Evolutionary conservation across 805 yeast genomes (phyloP), one percentile per base, ranked within the genome.

Genomic region (Pichia pseudocactophila): DNA sequence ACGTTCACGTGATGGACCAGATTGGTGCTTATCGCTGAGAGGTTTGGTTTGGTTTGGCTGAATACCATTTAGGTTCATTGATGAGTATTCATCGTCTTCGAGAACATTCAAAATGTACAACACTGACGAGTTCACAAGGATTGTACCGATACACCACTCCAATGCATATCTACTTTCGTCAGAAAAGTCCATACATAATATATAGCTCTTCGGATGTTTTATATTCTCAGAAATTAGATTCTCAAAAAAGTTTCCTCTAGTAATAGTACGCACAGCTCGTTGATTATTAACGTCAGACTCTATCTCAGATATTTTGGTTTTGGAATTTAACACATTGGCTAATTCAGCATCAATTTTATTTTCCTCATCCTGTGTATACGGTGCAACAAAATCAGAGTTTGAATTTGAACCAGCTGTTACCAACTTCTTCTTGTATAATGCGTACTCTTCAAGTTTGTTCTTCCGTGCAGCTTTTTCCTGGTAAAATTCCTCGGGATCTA

Each of bases 91-190:
- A 32, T 65, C 65, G 45, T 65, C 69, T 50, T 74, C 80, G 43
- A 71, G 68, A 11, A 75, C 80, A 50, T 75, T 74, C 20, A 86
- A 76, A 17, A 86, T 74, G 57, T 83, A 85, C 42, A 88, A 62
- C 0, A 88, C 86, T 41, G 87, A 82, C 0, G 92, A 92, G 54
- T 85, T 88, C 18, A 80, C 82, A 37, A 88, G 68, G 0, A 87
- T 81, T 0, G 95, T 76, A 2, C 97, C 97, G 51, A 89, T 69
- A 34, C 88, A 76, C 83, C 96, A 88, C 54, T 86, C 92, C 18
- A 89, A 67, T 0, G 96, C 92, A 59, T 82, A 83, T 31, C 71
- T 69, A 2, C 95, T 80, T 57, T 87, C 96, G 0, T 86, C 82
- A 3, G 90, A 78, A 48, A 82, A 72, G 58, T 89, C 96, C 66